Evolutionary conservation across 192 early-diverging fungal genomes (phyloP).

Genomic region (Dissophora globulifera): DNA sequence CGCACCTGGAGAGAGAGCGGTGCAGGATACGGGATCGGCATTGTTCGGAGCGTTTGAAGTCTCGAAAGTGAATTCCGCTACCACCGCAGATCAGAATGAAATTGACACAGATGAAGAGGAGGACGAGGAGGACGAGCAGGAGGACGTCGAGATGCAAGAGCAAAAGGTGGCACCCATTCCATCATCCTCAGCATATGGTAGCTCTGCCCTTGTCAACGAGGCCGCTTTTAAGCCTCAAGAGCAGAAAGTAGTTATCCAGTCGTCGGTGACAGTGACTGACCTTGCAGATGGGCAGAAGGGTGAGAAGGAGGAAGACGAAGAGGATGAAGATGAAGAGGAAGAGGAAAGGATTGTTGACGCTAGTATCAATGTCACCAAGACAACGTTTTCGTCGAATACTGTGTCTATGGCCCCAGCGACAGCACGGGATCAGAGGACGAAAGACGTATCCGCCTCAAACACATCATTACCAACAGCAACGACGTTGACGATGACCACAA

Average conservation of each 20-base stretch:
- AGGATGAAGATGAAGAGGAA: too few relatives aligned
- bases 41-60: conserved; percentile 40
- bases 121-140: conserved; percentile 12
- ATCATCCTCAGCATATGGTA: conserved; percentile 10
- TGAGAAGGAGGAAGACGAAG: too few relatives aligned
- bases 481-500: not conserved
- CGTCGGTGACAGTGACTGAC: too few relatives aligned
- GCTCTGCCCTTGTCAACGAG: too few relatives aligned
- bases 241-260: too few relatives aligned
- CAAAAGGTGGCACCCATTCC: not conserved
- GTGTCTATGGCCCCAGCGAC: not conserved
- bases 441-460: not conserved
- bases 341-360: not conserved
- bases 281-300: too few relatives aligned
- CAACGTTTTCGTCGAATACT: not conserved
- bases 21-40: conserved; percentile 25
- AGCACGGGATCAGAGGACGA: too few relatives aligned
- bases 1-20: conserved; percentile 30
- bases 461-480: too few relatives aligned
- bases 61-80: not conserved
- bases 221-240: too few relatives aligned
- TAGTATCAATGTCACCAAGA: not conserved
- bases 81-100: not conserved
- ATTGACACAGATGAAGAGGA: conserved; percentile 17
- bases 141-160: conserved; percentile 29